Percentiles rank a stretch among this genome's conserved stretches.
Conservation (phyloP, 345 rosid species). For the Moringa oleifera region DNA sequence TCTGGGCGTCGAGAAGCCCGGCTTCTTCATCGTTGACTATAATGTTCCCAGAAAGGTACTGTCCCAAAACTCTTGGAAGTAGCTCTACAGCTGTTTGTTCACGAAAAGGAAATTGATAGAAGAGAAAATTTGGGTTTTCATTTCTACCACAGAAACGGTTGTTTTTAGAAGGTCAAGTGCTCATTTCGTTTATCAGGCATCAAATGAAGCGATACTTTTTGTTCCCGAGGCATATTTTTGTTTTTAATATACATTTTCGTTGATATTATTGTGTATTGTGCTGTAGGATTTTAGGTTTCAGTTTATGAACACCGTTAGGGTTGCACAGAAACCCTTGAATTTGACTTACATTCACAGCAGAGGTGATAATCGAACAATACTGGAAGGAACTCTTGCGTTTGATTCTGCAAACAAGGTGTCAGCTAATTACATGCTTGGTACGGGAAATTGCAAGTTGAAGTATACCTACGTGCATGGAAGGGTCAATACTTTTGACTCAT, state of each 20-base stretch:
- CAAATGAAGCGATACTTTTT: too few relatives aligned
- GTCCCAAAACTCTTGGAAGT: neutral
- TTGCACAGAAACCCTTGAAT: conserved; percentile 77
- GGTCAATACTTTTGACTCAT: conserved; percentile 67
- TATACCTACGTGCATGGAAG: conserved; percentile 64
- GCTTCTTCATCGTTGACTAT: conserved; percentile 70
- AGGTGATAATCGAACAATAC: conserved; percentile 55
- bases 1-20: conserved; percentile 78
- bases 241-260: too few relatives aligned
- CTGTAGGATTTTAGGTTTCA: conserved; percentile 83
- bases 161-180: neutral
- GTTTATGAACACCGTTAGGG: conserved; percentile 73
- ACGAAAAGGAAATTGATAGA: neutral
- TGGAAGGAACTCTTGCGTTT: conserved; percentile 59
- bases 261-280: neutral
- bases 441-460: conserved; percentile 77
- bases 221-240: too few relatives aligned
- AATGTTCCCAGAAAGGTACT: conserved; percentile 74
- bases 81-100: neutral
- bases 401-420: conserved; percentile 77
- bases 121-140: neutral
- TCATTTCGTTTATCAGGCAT: too few relatives aligned
- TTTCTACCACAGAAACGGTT: neutral
- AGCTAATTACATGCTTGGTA: conserved; percentile 65
- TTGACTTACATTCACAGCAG: conserved; percentile 71